A percentile compares a stretch with the other conserved stretches of the same genome.
Conservation (phyloP, 2,329 filamentous ascomycete genomes). For the Penicillium sp. region DNA sequence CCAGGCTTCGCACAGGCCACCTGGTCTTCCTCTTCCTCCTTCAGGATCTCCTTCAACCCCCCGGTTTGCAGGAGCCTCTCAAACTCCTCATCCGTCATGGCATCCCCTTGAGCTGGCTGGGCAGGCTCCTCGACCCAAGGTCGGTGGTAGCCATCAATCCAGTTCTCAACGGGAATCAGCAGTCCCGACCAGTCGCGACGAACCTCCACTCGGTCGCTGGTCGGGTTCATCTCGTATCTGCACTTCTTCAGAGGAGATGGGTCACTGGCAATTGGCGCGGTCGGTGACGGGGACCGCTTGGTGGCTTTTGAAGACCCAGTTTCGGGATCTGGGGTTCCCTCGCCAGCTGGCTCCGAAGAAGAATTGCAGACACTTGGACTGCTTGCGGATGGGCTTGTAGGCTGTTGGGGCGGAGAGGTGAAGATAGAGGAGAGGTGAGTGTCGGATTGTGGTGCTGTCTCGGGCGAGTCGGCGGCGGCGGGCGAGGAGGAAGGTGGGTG, state of each 20-base stretch:
- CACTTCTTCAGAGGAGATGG: background rate
- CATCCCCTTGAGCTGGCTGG: background rate
- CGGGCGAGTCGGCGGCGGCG: background rate
- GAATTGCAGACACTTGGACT: background rate
- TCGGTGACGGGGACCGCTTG: background rate
- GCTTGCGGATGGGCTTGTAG: background rate
- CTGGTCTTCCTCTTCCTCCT: background rate
- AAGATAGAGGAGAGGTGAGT: background rate
- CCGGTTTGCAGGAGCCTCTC: background rate
- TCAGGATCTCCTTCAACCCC: background rate
- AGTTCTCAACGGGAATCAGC: conserved; percentile 4
- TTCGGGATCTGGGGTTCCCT: background rate
- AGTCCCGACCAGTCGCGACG: background rate
- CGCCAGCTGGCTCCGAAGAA: background rate
- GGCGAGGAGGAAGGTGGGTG: background rate
- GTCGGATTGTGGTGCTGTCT: background rate
- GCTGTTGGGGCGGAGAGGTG: background rate
- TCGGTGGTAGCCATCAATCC: conserved; percentile 2
- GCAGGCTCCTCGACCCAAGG: background rate
- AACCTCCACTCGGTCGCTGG: background rate
- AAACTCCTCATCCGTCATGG: conserved; percentile 6
- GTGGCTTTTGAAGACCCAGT: background rate
- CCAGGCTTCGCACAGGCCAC: background rate
- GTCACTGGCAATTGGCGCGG: background rate
- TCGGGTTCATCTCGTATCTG: background rate